Evolutionary conservation across 768 basidiomycete genomes (phyloP), one percentile per base, ranked within the genome.

Genomic region (Serendipita vermifera): DNA sequence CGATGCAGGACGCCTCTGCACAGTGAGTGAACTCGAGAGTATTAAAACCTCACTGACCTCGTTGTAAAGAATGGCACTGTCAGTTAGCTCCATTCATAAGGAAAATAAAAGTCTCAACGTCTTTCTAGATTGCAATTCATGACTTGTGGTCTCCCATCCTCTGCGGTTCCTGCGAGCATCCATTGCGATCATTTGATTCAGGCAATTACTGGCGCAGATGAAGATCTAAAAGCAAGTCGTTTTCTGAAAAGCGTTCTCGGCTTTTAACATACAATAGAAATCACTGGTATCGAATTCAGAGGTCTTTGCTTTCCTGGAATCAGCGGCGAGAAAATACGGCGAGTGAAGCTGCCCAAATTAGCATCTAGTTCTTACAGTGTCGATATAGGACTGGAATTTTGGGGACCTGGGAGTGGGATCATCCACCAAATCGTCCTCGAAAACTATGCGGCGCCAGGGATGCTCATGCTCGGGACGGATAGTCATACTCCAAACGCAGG

Each of bases 171-270:
- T 31, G 79, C 84, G 5, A 88, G 87, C 60, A 96, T 99, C 60
- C 96, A 99, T 68, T 99, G 96, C 64, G 96, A 99, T 66, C 96
- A 99, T 70, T 77, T 99, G 40, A 97, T 99, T 57, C 90, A 92
- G 68, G 96, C 96, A 15, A 74, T 77, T n/a, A 79, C 84, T 55
- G 94, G 94, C 2, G 96, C 93, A 2, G 78, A 83, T 38, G 69
- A 79, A 2, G 96, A 99, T 65, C 72, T 99, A 58, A 73, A 89
- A 79, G 89, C 87, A 62, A 13, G 56, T 26, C 9, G 31, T 29
- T 11, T 2, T 22, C 4, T 20, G 22, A 39, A 29, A 15, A 9
- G 39, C 60, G 27, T 33, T 31, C 6, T 32, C 32, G 14, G 62
- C 35, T 22, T 43, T 46, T 54, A 57, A 6, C 14, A 29, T 27